Conservation (phyloP, 2,329 filamentous ascomycete genomes). For the Chalaropsis thielavioides region DNA sequence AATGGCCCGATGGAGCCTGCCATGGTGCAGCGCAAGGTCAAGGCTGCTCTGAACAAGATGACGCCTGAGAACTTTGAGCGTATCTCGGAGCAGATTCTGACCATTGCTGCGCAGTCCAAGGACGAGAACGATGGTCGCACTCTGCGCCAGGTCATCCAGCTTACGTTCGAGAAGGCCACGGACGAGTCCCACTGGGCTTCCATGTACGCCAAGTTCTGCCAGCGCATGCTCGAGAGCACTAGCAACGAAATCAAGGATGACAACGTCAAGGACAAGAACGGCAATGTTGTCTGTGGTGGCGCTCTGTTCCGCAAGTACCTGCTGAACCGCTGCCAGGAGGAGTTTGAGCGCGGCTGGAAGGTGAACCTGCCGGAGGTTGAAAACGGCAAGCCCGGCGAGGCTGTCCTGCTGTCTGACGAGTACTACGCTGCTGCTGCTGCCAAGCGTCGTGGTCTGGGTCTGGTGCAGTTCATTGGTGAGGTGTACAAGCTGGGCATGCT, state of each 20-base stretch:
- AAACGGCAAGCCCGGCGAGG: slow-evolving; percentile 39
- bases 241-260: slow-evolving; percentile 89
- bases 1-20: slow-evolving; percentile 63
- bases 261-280: slow-evolving; percentile 80
- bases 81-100: slow-evolving; percentile 83
- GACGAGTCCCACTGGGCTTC: slow-evolving; percentile 97
- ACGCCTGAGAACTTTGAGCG: slow-evolving; percentile 97
- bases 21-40: slow-evolving; percentile 96
- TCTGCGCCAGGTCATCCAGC: slow-evolving; percentile 91
- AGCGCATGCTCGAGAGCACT: slow-evolving; percentile 92
- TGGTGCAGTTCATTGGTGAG: slow-evolving; percentile 98
- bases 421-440: slow-evolving; percentile 90
- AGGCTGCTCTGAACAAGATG: slow-evolving; percentile 99
- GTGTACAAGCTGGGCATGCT: slow-evolving; percentile 98
- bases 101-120: slow-evolving; percentile 89
- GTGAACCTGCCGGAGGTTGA: slow-evolving; percentile 59
- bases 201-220: slow-evolving; percentile 98
- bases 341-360: slow-evolving; percentile 97
- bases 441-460: slow-evolving; percentile 90
- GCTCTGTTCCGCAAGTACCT: slow-evolving; percentile 97
- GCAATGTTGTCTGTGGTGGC: slow-evolving; percentile 78
- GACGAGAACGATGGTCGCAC: slow-evolving; percentile 89
- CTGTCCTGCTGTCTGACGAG: slow-evolving; percentile 79
- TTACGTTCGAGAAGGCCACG: slow-evolving; percentile 97
- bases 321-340: slow-evolving; percentile 94